These are phyloP conservation scores for Penicillium atrosanguineum DNA, from an alignment of 495 filamentous ascomycete genomes.

Conservation along the genomic window DNA sequence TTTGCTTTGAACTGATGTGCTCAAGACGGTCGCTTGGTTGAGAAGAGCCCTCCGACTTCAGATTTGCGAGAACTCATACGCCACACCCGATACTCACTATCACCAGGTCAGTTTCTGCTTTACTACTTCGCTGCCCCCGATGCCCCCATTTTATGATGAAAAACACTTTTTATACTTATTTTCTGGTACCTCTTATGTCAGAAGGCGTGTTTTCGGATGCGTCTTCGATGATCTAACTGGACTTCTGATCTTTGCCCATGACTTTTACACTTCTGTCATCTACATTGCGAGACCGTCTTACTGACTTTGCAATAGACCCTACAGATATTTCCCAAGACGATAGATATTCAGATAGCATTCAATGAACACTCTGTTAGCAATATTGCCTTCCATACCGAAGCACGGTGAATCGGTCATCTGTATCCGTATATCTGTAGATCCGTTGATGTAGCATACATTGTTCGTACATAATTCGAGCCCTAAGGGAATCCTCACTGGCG, in stretches of 20 bases:
- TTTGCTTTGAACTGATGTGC: slow-evolving; percentile 6
- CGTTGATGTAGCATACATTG: neutral
- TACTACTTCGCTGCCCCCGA: neutral
- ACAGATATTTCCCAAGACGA: neutral
- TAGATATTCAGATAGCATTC: neutral
- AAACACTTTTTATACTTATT: slow-evolving; percentile 43
- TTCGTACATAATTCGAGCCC: neutral
- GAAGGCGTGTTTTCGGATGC: slow-evolving; percentile 40
- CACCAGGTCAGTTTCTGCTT: slow-evolving; percentile 33
- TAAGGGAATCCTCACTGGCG: slow-evolving; percentile 6
- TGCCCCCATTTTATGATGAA: slow-evolving; percentile 41
- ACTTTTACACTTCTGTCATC: slow-evolving; percentile 5
- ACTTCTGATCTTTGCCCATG: slow-evolving; percentile 52
- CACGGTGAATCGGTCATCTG: neutral
- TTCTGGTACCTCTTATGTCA: slow-evolving; percentile 69
- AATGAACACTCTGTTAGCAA: neutral
- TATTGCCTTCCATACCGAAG: neutral
- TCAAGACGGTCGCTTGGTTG: neutral
- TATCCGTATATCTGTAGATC: too few species aligned
- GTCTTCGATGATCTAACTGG: slow-evolving; percentile 59
- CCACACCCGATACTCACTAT: neutral
- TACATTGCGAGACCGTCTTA: slow-evolving; percentile 16
- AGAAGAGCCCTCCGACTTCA: neutral
- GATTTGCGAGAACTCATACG: neutral
- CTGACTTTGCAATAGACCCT: slow-evolving; percentile 19